A percentile compares a stretch with the other conserved stretches of the same genome.
Evolutionary conservation across 495 filamentous ascomycete species (phyloP).

Genomic region (Podospora conica): DNA sequence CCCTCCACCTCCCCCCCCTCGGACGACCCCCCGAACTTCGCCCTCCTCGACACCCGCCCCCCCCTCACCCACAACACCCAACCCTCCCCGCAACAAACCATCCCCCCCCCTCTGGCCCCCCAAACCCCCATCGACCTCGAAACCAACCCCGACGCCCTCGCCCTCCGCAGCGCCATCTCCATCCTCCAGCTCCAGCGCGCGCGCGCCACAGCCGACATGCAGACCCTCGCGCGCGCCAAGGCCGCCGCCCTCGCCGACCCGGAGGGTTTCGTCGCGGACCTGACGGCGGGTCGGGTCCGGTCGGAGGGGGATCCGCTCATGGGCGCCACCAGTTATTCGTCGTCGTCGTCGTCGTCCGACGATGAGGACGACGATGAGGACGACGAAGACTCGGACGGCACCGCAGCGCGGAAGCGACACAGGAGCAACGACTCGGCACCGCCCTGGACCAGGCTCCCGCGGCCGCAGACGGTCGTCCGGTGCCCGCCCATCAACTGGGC

Average conservation of each 20-base stretch:
- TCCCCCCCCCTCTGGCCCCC: constrained; percentile 49
- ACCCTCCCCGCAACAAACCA: constrained; percentile 33
- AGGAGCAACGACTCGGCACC: neutral
- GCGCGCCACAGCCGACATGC: constrained; percentile 66
- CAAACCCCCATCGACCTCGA: constrained; percentile 59
- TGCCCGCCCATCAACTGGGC: constrained; percentile 86
- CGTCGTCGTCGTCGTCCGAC: constrained; percentile 18
- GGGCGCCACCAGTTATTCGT: constrained; percentile 20
- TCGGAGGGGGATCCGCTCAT: constrained; percentile 32
- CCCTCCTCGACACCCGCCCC: constrained; percentile 24
- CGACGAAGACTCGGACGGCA: neutral
- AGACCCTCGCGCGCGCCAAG: constrained; percentile 56
- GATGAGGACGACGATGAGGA: constrained; percentile 16
- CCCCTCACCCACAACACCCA: constrained; percentile 38
- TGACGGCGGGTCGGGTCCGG: constrained; percentile 48
- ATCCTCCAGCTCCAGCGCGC: constrained; percentile 78
- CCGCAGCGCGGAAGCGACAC: neutral
- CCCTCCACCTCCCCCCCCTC: constrained; percentile 7
- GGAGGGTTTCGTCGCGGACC: constrained; percentile 56
- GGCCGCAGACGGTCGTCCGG: constrained; percentile 75
- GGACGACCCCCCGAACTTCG: constrained; percentile 25
- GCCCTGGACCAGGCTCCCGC: constrained; percentile 51
- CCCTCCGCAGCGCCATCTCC: constrained; percentile 70
- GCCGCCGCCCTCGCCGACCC: constrained; percentile 60
- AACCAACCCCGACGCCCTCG: constrained; percentile 77